Base-by-base conservation (phyloP, 2,329 filamentous ascomycete genomes). In the Aspergillus sp. region DNA sequence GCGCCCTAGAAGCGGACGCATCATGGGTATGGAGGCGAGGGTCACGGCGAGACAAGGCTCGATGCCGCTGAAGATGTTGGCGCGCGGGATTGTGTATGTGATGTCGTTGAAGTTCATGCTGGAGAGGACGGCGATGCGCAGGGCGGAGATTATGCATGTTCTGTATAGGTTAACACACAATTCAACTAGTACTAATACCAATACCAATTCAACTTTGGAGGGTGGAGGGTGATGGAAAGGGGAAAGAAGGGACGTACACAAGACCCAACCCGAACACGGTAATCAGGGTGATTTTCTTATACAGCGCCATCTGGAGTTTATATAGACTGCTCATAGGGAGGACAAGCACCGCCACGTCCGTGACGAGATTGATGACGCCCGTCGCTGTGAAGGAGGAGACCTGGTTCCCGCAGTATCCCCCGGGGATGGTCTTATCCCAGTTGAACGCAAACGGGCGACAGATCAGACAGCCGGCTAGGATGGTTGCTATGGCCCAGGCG, bases 1-100 rank as follows among this genome's bases (percentile, higher is more conserved):
- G 59, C 67, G 25, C 61, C 55, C 70, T 4, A 79, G 64, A 7
- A 80, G 66, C 27, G 66, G 67, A 2, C 66, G 64, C 17, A 70
- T 62, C 59, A 69, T 62, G 14, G 65, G 67, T 2, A 66, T 57
- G 25, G 65, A 69, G 6, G 64, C 58, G 25, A 67, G 67, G 21
- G 55, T 46, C 31, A 65, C 62, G 19, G 65, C 66, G 8, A 69
- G 57, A 7, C 62, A 63, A 1, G 65, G 67, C 46, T 69, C 66
- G 8, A 66, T 61, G 8, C 68, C 65, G 53, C 66, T 68, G 64
- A 65, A 69, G 50, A 69, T 66, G 11, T 62, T 63, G 35, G 64
- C 65, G 57, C 55, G 61, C 11, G 57, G 66, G 58, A 68, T 66
- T 1, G 60, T 64, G 53, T 66, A 66, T 1, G 66, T 51, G 4